phyloP scores from a whole-genome alignment of 768 basidiomycete species.

The Suillus clintonianus region DNA sequence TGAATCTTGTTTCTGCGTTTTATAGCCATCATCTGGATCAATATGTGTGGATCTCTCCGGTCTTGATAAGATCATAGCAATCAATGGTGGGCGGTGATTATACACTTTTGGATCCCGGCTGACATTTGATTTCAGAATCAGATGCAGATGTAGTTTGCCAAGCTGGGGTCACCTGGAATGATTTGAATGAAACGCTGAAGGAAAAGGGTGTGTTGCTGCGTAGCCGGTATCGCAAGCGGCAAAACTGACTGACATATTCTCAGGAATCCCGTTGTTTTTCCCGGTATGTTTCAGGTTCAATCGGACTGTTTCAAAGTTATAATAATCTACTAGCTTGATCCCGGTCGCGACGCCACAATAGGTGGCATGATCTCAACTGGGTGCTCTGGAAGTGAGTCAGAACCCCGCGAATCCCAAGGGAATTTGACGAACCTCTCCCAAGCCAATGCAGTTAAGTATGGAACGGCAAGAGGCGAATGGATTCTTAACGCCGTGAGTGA shows the following conservation, averaged over 20 bases:
- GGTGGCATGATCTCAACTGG: constrained; percentile 85
- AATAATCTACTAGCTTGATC: constrained; percentile 11
- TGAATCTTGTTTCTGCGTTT: neutral
- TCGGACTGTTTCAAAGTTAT: neutral
- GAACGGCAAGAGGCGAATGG: constrained; percentile 84
- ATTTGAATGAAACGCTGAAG: constrained; percentile 65
- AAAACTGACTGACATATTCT: neutral
- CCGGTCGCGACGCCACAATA: constrained; percentile 50
- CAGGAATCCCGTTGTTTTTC: constrained; percentile 18
- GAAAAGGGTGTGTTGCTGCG: constrained; percentile 41
- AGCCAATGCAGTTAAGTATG: constrained; percentile 80
- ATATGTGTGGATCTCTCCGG: constrained; percentile 61
- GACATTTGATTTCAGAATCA: constrained; percentile 41
- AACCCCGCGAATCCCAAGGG: neutral
- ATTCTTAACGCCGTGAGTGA: constrained; percentile 69
- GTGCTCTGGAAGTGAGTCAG: constrained; percentile 69
- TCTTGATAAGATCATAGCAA: constrained; percentile 61
- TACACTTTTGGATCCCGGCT: neutral
- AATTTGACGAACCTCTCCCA: neutral
- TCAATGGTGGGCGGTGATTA: constrained; percentile 44
- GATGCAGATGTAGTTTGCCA: constrained; percentile 76
- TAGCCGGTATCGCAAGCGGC: neutral
- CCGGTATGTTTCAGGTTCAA: constrained; percentile 7
- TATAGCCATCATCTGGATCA: constrained; percentile 37
- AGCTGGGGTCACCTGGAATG: constrained; percentile 74